Percentiles rank a stretch among this genome's conserved stretches.
Evolutionary conservation across 305 asterid genomes (phyloP).

Genomic region (Nicotiana rustica): DNA sequence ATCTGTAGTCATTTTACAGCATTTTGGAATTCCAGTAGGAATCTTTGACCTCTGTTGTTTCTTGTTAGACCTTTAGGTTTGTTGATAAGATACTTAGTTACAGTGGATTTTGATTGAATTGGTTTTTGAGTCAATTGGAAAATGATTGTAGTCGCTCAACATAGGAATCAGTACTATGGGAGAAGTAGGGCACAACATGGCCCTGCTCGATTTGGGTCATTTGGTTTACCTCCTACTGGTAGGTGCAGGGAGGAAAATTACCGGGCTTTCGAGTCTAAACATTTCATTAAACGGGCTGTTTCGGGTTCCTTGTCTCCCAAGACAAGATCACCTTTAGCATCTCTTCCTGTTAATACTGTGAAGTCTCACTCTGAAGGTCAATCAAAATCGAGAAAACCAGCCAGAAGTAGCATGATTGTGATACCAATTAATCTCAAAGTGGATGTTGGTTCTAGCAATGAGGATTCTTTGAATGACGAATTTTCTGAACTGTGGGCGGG

Average conservation of each 20-base stretch:
- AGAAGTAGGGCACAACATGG: slow-evolving; percentile 52
- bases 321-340: slow-evolving; percentile 34
- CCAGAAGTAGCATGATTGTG: slow-evolving; percentile 46
- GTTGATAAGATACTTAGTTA: slow-evolving; percentile 30
- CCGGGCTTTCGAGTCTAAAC: slow-evolving; percentile 64
- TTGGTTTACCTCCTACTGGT: slow-evolving; percentile 58
- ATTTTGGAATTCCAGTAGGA: slow-evolving; percentile 21
- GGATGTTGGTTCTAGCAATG: slow-evolving; percentile 35
- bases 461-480: slow-evolving; percentile 37
- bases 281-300: slow-evolving; percentile 39
- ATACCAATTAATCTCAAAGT: slow-evolving; percentile 56
- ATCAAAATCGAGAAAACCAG: slow-evolving; percentile 46
- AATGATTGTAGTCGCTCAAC: slow-evolving; percentile 69
- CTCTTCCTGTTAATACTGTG: slow-evolving; percentile 11
- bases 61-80: slow-evolving; percentile 37
- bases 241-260: slow-evolving; percentile 65
- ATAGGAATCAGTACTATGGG: slow-evolving; percentile 63
- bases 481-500: slow-evolving; percentile 94
- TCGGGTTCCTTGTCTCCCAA: slow-evolving; percentile 49
- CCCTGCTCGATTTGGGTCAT: slow-evolving; percentile 49
- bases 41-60: slow-evolving; percentile 27
- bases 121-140: slow-evolving; percentile 54
- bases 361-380: slow-evolving; percentile 39
- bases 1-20: slow-evolving; percentile 32
- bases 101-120: slow-evolving; percentile 30